phyloP scores from a whole-genome alignment of 148 eudicot species.

The Persicaria maculosa region DNA sequence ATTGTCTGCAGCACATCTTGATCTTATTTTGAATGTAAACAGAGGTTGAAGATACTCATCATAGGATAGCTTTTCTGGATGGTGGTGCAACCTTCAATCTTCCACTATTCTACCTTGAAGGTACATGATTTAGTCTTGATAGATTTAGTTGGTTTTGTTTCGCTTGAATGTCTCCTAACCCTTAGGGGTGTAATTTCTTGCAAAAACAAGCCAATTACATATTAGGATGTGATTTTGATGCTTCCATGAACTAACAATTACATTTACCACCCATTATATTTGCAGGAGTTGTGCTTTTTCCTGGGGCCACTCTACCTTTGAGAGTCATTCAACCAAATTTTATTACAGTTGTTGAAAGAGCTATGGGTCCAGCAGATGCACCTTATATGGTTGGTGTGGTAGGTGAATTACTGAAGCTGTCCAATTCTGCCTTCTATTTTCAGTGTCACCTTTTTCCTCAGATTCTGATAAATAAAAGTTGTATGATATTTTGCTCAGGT shows the following conservation, averaged over 20 bases:
- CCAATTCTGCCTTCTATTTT: conserved; percentile 7
- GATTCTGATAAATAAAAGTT: background rate
- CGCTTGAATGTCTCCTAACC: background rate
- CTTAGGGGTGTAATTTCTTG: background rate
- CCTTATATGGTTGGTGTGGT: conserved; percentile 83
- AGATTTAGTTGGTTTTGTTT: background rate
- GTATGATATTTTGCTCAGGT: conserved; percentile 35
- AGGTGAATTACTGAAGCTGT: conserved; percentile 24
- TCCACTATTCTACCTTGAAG: conserved; percentile 82
- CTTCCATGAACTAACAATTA: conserved; percentile 5
- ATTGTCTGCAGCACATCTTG: conserved; percentile 8
- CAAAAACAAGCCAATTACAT: background rate
- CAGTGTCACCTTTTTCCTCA: conserved; percentile 8
- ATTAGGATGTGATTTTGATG: background rate
- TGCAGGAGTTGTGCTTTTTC: conserved; percentile 87
- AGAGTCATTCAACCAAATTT: conserved; percentile 66
- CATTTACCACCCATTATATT: background rate
- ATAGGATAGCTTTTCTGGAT: conserved; percentile 63
- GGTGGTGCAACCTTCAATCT: conserved; percentile 64
- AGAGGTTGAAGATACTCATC: conserved; percentile 91
- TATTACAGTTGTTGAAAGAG: conserved; percentile 68
- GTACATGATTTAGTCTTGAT: conserved; percentile 23
- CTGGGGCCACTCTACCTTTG: conserved; percentile 89
- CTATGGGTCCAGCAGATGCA: conserved; percentile 61
- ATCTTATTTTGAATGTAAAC: conserved; percentile 24